phyloP scores from a whole-genome alignment of 768 basidiomycete species.

The Hygrophorus pudorinus region DNA sequence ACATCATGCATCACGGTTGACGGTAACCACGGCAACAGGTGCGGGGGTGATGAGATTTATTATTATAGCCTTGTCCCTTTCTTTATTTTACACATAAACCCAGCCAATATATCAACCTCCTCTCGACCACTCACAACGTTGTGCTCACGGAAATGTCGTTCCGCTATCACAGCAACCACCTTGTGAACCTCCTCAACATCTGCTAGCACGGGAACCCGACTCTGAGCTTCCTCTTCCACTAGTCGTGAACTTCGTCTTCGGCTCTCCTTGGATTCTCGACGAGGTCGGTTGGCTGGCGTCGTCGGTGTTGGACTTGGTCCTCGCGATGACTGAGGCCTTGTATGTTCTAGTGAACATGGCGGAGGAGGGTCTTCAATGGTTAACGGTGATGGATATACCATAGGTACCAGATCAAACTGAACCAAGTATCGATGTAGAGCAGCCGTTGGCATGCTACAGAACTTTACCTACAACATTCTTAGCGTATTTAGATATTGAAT shows the following conservation, averaged over 20 bases:
- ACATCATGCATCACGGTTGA: no score
- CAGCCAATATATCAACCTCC: conserved; percentile 75
- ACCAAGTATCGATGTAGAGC: conserved; percentile 64
- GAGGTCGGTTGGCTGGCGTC: conserved; percentile 64
- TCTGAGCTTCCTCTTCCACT: conserved; percentile 50
- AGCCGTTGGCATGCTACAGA: conserved; percentile 54
- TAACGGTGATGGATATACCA: conserved; percentile 61
- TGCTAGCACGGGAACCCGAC: conserved; percentile 55
- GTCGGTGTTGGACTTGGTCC: conserved; percentile 38
- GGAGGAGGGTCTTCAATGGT: conserved; percentile 60
- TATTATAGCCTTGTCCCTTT: conserved; percentile 32
- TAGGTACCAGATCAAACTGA: conserved; percentile 63
- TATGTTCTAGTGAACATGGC: conserved; percentile 49
- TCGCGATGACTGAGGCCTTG: conserved; percentile 33
- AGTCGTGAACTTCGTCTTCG: conserved; percentile 66
- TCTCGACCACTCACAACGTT: conserved; percentile 36
- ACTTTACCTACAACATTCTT: conserved; percentile 49
- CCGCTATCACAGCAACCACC: conserved; percentile 58
- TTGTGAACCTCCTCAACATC: conserved; percentile 61
- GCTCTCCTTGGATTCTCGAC: conserved; percentile 55
- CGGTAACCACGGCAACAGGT: neutral
- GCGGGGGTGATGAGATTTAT: neutral
- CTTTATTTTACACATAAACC: conserved; percentile 71
- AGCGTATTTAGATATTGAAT: neutral
- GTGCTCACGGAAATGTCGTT: conserved; percentile 64